These are phyloP conservation scores for Wickerhamomyces ciferrii DNA, from an alignment of 805 yeast species.

Conservation along the genomic window DNA sequence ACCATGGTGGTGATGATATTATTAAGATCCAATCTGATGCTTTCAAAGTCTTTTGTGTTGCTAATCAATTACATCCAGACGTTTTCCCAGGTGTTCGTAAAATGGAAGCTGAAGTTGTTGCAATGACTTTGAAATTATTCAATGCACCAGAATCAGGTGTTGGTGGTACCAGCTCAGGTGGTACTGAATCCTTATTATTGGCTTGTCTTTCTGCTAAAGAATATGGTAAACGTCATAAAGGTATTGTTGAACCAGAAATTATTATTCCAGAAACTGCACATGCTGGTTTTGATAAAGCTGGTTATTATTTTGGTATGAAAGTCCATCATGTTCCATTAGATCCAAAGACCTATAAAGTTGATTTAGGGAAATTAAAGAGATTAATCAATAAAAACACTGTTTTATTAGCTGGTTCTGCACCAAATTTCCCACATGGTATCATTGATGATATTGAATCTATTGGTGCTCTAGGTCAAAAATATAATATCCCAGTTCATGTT, in stretches of 20 bases:
- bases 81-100: constrained; percentile 94
- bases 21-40: constrained; percentile 72
- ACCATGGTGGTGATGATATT: constrained; percentile 88
- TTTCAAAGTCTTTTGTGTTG: constrained; percentile 70
- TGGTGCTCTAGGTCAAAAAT: constrained; percentile 47
- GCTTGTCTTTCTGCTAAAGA: constrained; percentile 88
- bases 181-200: constrained; percentile 86
- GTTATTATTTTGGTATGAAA: constrained; percentile 83
- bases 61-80: constrained; percentile 96
- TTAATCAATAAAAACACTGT: constrained; percentile 78
- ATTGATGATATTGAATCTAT: constrained; percentile 81
- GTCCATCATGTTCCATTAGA: constrained; percentile 77
- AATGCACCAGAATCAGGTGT: constrained; percentile 67
- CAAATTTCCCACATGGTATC: constrained; percentile 96
- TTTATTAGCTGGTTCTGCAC: constrained; percentile 87
- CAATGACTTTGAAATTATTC: constrained; percentile 80
- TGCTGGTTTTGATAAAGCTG: constrained; percentile 94
- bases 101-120: constrained; percentile 93
- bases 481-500: constrained; percentile 85
- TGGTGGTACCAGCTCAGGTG: constrained; percentile 91
- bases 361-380: constrained; percentile 52
- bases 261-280: constrained; percentile 87
- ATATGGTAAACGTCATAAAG: constrained; percentile 51
- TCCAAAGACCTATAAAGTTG: constrained; percentile 61
- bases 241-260: constrained; percentile 74